Conservation (phyloP, 1,284 basidiomycete genomes). For the Vanrija sp. region DNA sequence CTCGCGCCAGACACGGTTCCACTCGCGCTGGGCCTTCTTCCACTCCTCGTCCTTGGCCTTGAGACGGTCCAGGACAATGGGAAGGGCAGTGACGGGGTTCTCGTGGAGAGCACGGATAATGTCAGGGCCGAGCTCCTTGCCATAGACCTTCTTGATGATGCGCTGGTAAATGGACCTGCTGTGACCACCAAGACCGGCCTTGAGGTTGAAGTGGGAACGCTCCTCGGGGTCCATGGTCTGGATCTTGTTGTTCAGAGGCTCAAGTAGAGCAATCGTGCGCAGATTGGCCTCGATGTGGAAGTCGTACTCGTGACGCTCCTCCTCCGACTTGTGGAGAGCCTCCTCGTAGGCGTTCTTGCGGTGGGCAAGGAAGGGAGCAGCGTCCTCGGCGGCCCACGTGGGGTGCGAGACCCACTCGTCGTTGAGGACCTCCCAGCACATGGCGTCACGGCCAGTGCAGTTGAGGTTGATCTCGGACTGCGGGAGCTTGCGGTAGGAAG, state of each 20-base stretch:
- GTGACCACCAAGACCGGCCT: conserved; percentile 82
- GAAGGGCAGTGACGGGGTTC: conserved; percentile 81
- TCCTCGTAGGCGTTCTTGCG: conserved; percentile 98
- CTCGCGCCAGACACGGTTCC: conserved; percentile 96
- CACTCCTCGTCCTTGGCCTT: conserved; percentile 98
- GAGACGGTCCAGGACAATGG: conserved; percentile 83
- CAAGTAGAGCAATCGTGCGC: conserved; percentile 86
- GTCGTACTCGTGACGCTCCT: conserved; percentile 97
- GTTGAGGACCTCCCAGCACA: conserved; percentile 94
- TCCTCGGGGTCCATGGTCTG: conserved; percentile 88
- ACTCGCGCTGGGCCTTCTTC: conserved; percentile 89
- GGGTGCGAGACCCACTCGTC: conserved; percentile 97
- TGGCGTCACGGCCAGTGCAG: conserved; percentile 90
- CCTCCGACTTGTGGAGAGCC: conserved; percentile 91
- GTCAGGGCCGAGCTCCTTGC: conserved; percentile 68
- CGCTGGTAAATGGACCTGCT: conserved; percentile 88
- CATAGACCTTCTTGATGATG: conserved; percentile 93
- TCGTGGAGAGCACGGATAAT: conserved; percentile 90
- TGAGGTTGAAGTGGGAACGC: conserved; percentile 74
- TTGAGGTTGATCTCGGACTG: conserved; percentile 79
- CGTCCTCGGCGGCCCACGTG: conserved; percentile 93
- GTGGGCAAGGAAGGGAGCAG: conserved; percentile 87
- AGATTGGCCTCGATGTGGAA: conserved; percentile 90
- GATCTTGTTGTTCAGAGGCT: conserved; percentile 82
- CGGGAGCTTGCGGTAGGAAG: conserved; percentile 88